These are phyloP conservation scores for Saksenaea vasiformis DNA, from an alignment of 371 early-diverging fungal species.

Conservation along the genomic window DNA sequence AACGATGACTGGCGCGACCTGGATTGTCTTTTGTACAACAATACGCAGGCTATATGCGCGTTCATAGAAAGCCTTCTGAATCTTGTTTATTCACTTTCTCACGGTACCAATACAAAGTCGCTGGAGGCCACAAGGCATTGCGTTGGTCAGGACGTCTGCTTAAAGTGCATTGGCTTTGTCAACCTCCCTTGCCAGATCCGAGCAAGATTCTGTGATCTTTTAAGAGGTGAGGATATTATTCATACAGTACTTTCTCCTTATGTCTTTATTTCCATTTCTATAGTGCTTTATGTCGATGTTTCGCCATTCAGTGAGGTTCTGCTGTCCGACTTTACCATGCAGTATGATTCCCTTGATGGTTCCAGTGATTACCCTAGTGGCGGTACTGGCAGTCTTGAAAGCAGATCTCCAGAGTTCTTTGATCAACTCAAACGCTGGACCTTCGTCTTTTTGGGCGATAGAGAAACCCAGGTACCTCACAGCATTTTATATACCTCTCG, in stretches of 20 bases:
- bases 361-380: conserved; percentile 30
- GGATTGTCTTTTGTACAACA: conserved; percentile 10
- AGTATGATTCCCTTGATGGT: conserved; percentile 18
- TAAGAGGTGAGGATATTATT: conserved; percentile 34
- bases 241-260: neutral
- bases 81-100: conserved; percentile 25
- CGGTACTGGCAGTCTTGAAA: conserved; percentile 18
- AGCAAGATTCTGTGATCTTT: conserved; percentile 42
- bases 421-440: conserved; percentile 32
- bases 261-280: neutral
- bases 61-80: conserved; percentile 24
- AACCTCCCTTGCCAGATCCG: conserved; percentile 38
- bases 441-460: conserved; percentile 27
- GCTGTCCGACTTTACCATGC: conserved; percentile 34
- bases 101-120: conserved; percentile 15
- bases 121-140: conserved; percentile 17
- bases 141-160: conserved; percentile 40
- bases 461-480: conserved; percentile 24
- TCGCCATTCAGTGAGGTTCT: conserved; percentile 26
- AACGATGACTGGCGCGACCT: conserved; percentile 28
- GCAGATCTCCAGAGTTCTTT: conserved; percentile 24
- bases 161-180: conserved; percentile 35
- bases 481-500: neutral
- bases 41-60: conserved; percentile 2
- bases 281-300: conserved; percentile 32